Base-by-base conservation (phyloP, 2,329 filamentous ascomycete genomes). In the Fusarium pseudoanthophilum region DNA sequence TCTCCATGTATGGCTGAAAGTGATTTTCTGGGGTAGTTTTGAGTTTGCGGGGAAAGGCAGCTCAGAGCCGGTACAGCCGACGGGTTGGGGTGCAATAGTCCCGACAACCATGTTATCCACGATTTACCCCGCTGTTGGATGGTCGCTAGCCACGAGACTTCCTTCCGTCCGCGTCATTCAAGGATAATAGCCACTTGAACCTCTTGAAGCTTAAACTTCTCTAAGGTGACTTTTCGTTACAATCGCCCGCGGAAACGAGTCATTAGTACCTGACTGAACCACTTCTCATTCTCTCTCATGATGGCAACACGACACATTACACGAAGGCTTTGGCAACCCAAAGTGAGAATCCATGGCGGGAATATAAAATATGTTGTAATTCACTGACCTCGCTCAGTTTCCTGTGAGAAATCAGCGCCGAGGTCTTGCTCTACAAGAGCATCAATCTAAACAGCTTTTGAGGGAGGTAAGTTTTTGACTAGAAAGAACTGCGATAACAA, bases 311-410 rank as follows among this genome's bases (percentile, higher is more conserved):
- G 58, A 60, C 28, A 34, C 10, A 42, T 60, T 7, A 7, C 36
- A 42, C n/a, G 46, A 42, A 60, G 20, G 58, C 28, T 60, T n/a
- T 53, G 58, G 58, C 28, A 42, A 18, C 16, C 58, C 18, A 60
- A 60, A n/a, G 58, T 53, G 9, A 34, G 46, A 7, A 34, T 32
- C 26, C 5, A 16, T 21, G 3, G 11, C 3, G 1, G 4, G 4
- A 7, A n/a, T 16, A 2, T n/a, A 26, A 26, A 0, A 1, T 14
- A 26, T 2, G 3, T 7, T 15, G 7, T 6, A 42, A 3, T 18
- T 32, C 13, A 10, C 57, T 59, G 10, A 60, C 36, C 4, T 26
- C 20, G 2, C 36, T 20, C 18, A 53, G 58, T 53, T 60, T 14
- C 3, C 5, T 28, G n/a, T 5, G 0, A 42, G n/a, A 20, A 1